Percentiles rank a stretch among this genome's conserved stretches.
These are phyloP conservation scores for Aspergillus incahuasiensis DNA, from an alignment of 495 filamentous ascomycete genomes.

Conservation along the genomic window DNA sequence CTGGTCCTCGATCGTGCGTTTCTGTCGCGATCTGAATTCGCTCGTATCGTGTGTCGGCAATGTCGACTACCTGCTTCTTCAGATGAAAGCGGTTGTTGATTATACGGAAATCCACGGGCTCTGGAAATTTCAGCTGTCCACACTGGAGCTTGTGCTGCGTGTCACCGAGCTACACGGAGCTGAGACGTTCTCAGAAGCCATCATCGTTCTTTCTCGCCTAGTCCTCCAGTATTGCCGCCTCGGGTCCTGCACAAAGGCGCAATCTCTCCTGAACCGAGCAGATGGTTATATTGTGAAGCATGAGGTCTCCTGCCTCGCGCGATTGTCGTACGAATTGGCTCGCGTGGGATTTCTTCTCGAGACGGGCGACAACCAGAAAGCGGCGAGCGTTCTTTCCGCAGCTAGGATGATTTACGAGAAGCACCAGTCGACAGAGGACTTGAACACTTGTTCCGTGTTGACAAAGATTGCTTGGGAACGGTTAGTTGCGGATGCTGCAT, in stretches of 20 bases:
- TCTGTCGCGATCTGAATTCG: conserved; percentile 43
- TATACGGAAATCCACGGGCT: conserved; percentile 74
- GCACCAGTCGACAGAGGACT: conserved; percentile 28
- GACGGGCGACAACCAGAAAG: conserved; percentile 58
- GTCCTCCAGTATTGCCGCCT: conserved; percentile 70
- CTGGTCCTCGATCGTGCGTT: conserved; percentile 32
- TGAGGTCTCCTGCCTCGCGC: conserved; percentile 37
- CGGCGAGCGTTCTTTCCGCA: conserved; percentile 30
- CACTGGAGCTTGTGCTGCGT: conserved; percentile 45
- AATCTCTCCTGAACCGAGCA: conserved; percentile 56
- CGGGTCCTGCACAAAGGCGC: conserved; percentile 73
- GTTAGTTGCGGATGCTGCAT: conserved; percentile 47
- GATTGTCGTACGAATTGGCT: conserved; percentile 60
- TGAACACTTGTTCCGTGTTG: conserved; percentile 23
- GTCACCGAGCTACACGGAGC: conserved; percentile 49
- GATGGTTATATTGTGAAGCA: conserved; percentile 40
- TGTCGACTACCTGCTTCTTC: conserved; percentile 50
- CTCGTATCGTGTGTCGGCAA: conserved; percentile 60
- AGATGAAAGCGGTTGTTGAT: conserved; percentile 67
- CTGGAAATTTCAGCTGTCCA: conserved; percentile 46
- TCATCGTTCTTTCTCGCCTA: conserved; percentile 55
- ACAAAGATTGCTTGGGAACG: conserved; percentile 42
- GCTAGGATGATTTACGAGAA: conserved; percentile 36
- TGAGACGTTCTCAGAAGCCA: conserved; percentile 49
- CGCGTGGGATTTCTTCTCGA: conserved; percentile 70